Percentiles rank a stretch among this genome's conserved stretches.
Evolutionary conservation across 345 rosid genomes (phyloP).

Genomic region (Cardamine occulta): DNA sequence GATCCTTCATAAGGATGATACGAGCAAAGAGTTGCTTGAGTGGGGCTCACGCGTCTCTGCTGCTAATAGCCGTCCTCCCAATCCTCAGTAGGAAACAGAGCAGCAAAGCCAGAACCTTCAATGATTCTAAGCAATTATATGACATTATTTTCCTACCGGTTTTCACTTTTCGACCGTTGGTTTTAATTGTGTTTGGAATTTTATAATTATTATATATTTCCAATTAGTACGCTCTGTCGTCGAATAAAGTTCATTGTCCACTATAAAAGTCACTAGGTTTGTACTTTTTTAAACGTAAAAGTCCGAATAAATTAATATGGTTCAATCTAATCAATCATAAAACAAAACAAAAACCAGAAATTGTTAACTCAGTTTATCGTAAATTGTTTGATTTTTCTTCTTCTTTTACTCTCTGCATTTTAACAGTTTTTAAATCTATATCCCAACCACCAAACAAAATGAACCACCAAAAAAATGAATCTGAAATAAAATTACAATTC

Average conservation of each 20-base stretch:
- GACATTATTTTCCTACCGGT: neutral
- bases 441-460: neutral
- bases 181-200: neutral
- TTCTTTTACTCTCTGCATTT: neutral
- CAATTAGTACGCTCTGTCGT: neutral
- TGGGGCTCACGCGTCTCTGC: conserved; percentile 57
- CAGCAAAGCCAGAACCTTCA: neutral
- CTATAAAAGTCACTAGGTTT: too few species aligned
- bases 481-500: neutral
- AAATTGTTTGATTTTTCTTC: neutral
- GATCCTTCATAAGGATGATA: conserved; percentile 57
- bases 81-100: conserved; percentile 34
- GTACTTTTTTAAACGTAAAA: neutral
- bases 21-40: conserved; percentile 60
- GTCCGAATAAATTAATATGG: neutral
- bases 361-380: neutral
- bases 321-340: neutral
- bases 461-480: neutral
- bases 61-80: conserved; percentile 60
- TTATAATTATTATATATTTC: neutral
- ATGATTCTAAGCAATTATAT: neutral
- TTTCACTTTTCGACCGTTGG: conserved; percentile 7
- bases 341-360: neutral
- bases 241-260: neutral
- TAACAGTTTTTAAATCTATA: neutral